phyloP scores from a whole-genome alignment of 495 filamentous ascomycete species.

The Trichoderma erinaceum region DNA sequence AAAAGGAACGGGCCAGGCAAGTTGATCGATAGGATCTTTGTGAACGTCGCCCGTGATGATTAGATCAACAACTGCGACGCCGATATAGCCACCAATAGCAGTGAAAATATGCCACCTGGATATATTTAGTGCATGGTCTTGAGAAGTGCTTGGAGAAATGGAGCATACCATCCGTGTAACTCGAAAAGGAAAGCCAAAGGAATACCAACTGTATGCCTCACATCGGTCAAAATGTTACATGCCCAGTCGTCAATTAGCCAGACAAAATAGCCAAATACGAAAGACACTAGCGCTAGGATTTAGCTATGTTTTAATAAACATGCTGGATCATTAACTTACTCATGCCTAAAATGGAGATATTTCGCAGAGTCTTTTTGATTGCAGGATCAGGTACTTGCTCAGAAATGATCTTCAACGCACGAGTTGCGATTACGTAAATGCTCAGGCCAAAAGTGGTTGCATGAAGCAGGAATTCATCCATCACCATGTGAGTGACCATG shows the following conservation, averaged over 20 bases:
- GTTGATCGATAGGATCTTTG: background rate
- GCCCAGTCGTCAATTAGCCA: conserved; percentile 46
- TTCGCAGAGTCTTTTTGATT: background rate
- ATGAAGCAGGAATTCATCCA: conserved; percentile 18
- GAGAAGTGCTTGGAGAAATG: background rate
- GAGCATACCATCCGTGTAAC: conserved; percentile 48
- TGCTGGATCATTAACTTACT: background rate
- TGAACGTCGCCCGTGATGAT: conserved; percentile 2
- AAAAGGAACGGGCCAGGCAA: conserved; percentile 8
- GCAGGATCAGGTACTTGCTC: background rate
- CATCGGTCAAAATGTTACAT: conserved; percentile 32
- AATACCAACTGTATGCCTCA: conserved; percentile 37
- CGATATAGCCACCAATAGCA: conserved; percentile 33
- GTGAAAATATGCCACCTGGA: conserved; percentile 49
- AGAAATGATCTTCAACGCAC: background rate
- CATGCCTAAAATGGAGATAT: background rate
- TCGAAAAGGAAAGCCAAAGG: conserved; percentile 50
- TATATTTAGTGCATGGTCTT: too few relatives aligned
- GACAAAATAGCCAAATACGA: conserved; percentile 36
- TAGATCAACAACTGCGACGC: conserved; percentile 3
- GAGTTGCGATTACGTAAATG: conserved; percentile 10
- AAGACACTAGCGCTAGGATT: conserved; percentile 17
- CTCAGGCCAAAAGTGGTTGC: conserved; percentile 4
- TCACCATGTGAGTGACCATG: conserved; percentile 17
- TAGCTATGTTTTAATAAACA: background rate